Percentiles rank a stretch among this genome's conserved stretches.
Evolutionary conservation across 306 rosid species (phyloP).

Genomic region (Castanea crenata): DNA sequence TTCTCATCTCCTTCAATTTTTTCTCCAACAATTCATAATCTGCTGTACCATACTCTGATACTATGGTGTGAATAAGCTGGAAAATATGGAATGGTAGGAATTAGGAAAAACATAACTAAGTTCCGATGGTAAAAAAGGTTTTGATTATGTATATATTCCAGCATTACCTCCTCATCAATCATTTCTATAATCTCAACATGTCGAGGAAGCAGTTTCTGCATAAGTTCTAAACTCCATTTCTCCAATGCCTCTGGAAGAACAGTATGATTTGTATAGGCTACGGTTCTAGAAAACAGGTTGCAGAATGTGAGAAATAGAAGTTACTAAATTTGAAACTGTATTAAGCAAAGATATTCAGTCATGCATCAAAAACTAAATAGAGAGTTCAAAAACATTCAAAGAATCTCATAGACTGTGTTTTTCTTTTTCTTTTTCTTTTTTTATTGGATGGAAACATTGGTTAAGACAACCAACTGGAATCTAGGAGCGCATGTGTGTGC

Average conservation of each 20-base stretch:
- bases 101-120: conserved; percentile 29
- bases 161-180: conserved; percentile 91
- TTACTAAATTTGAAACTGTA: conserved; percentile 19
- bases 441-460: neutral
- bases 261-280: conserved; percentile 97
- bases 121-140: neutral
- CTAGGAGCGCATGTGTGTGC: neutral
- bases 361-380: neutral
- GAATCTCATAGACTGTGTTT: neutral
- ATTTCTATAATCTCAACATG: conserved; percentile 85
- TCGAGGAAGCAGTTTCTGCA: conserved; percentile 91
- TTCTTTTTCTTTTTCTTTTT: neutral
- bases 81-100: conserved; percentile 34
- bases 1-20: conserved; percentile 86
- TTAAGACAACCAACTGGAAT: neutral
- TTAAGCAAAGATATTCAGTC: conserved; percentile 1
- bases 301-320: conserved; percentile 26
- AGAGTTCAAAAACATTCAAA: neutral
- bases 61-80: conserved; percentile 71
- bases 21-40: conserved; percentile 60
- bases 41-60: conserved; percentile 65
- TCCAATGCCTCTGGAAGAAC: conserved; percentile 99
- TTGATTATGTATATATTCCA: conserved; percentile 10
- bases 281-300: conserved; percentile 57
- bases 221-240: conserved; percentile 92